Conservation (phyloP, 192 early-diverging fungal genomes). For the Coemansia biformis region DNA sequence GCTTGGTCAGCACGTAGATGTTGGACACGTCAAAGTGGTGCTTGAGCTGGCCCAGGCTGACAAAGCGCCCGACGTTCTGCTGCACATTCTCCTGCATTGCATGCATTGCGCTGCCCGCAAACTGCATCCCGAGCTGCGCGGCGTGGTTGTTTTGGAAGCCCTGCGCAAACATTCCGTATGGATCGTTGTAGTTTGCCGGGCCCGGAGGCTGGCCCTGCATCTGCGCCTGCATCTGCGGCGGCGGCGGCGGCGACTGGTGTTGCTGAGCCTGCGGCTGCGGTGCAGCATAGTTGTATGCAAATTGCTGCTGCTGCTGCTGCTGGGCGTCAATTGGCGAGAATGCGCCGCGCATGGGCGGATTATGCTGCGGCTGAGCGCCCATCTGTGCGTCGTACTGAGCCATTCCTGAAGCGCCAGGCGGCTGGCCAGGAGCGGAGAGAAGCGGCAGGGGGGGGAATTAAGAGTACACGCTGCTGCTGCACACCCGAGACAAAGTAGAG, state of each 20-base stretch:
- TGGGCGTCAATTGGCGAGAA: slow-evolving; percentile 43
- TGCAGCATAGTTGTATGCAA: too few relatives aligned
- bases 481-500: slow-evolving; percentile 4
- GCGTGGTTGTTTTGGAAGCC: slow-evolving; percentile 58
- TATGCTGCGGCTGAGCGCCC: slow-evolving; percentile 23
- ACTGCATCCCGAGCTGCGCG: slow-evolving; percentile 91
- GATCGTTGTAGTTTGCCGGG: slow-evolving; percentile 4
- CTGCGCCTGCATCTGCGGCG: slow-evolving; percentile 7
- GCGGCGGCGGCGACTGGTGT: slow-evolving; percentile 22
- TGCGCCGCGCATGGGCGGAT: slow-evolving; percentile 45
- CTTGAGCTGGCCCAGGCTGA: slow-evolving; percentile 80
- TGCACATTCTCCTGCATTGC: slow-evolving; percentile 83
- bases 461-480: too few relatives aligned
- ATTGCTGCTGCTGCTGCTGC: slow-evolving; percentile 31
- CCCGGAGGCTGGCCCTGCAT: slow-evolving; percentile 5
- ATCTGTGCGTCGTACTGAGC: slow-evolving; percentile 39
- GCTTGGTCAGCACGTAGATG: slow-evolving; percentile 85
- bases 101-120: slow-evolving; percentile 76
- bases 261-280: slow-evolving; percentile 23
- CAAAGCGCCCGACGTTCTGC: slow-evolving; percentile 80
- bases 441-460: neutral
- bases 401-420: too few relatives aligned
- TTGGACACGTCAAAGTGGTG: slow-evolving; percentile 96
- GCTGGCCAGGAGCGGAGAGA: too few relatives aligned
- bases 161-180: slow-evolving; percentile 34